These are phyloP conservation scores for Globisporangium cylindrosporum DNA, from an alignment of 352 stramenopile species.

Conservation along the genomic window DNA sequence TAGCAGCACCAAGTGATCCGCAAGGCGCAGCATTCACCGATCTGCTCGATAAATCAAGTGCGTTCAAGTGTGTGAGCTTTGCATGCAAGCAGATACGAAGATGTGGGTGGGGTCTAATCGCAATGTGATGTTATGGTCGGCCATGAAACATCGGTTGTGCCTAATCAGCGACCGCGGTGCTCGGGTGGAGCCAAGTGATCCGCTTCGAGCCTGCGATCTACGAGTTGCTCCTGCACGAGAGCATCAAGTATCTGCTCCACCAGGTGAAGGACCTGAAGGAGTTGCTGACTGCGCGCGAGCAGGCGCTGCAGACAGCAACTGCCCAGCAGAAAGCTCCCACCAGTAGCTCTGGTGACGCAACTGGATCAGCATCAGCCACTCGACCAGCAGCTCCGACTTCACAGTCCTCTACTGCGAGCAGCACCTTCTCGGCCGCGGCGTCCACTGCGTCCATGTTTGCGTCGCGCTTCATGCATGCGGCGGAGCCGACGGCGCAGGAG, in stretches of 20 bases:
- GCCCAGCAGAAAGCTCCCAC: neutral
- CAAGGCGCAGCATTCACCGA: conserved; percentile 32
- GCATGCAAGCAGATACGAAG: neutral
- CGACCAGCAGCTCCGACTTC: conserved; percentile 16
- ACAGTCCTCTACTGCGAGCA: conserved; percentile 15
- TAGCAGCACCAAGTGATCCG: neutral
- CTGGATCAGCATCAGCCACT: neutral
- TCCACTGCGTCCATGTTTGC: conserved; percentile 35
- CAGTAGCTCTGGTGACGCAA: neutral
- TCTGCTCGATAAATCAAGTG: conserved; percentile 49
- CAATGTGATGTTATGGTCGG: neutral
- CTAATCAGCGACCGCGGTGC: conserved; percentile 32
- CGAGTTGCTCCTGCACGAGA: conserved; percentile 64
- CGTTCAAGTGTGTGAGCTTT: conserved; percentile 7
- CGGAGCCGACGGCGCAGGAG: conserved; percentile 30
- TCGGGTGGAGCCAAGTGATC: conserved; percentile 44
- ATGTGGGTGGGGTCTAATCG: neutral
- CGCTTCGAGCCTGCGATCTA: conserved; percentile 58
- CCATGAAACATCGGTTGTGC: neutral
- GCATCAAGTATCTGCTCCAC: conserved; percentile 57
- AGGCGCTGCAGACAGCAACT: conserved; percentile 18
- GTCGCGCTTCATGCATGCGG: conserved; percentile 34
- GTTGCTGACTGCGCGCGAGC: conserved; percentile 46
- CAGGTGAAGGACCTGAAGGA: conserved; percentile 63
- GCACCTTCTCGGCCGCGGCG: conserved; percentile 27